phyloP scores from a whole-genome alignment of 441 rosid species.

The Kokia cookei region DNA sequence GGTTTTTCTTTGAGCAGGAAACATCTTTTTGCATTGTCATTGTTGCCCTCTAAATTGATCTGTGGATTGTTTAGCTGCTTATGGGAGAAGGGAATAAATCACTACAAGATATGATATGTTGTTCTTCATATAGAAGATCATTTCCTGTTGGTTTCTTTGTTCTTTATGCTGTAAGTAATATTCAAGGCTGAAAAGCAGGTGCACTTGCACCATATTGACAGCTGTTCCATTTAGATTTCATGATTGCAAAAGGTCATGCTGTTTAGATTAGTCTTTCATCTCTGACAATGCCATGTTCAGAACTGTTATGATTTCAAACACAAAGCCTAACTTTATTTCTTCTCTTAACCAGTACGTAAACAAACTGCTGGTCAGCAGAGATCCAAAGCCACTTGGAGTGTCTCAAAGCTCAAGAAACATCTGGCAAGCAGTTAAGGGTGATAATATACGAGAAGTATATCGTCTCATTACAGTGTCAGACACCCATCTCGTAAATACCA shows the following conservation, averaged over 20 bases:
- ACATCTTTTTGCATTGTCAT: background rate
- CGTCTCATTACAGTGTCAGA: slow-evolving; percentile 54
- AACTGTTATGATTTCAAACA: background rate
- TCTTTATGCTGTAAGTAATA: background rate
- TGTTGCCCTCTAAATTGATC: background rate
- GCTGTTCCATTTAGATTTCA: background rate
- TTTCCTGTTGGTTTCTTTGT: background rate
- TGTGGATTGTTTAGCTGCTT: slow-evolving; percentile 4
- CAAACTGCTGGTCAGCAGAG: slow-evolving; percentile 51
- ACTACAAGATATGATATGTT: background rate
- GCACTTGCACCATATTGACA: background rate
- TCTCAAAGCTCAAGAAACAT: slow-evolving; percentile 29
- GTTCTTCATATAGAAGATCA: background rate
- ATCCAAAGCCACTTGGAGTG: slow-evolving; percentile 23
- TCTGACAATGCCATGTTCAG: background rate
- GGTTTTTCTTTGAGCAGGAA: background rate
- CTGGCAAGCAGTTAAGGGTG: slow-evolving; percentile 77
- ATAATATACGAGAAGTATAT: slow-evolving; percentile 70
- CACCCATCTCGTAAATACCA: slow-evolving; percentile 46
- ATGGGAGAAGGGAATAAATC: background rate
- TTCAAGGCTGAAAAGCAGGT: background rate
- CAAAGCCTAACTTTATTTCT: background rate
- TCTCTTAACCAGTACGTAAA: slow-evolving; percentile 56
- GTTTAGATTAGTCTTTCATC: background rate
- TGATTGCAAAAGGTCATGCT: background rate